Conservation (phyloP, 495 filamentous ascomycete genomes). For the Talaromyces trachyspermus region DNA sequence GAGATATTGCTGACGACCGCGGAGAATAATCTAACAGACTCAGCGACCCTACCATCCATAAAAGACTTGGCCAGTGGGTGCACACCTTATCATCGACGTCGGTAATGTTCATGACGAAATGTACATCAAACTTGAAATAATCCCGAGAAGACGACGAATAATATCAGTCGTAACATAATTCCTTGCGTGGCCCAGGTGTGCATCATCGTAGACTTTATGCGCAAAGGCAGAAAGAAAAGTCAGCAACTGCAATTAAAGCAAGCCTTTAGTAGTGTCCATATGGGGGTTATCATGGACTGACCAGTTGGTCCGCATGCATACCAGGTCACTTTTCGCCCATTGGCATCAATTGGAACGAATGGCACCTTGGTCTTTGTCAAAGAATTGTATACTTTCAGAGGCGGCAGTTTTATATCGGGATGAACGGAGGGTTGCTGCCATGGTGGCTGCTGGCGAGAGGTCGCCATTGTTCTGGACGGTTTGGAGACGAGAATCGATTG, state of each 20-base stretch:
- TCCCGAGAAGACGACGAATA: conserved; percentile 76
- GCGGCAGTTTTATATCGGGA: conserved; percentile 27
- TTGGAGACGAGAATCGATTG: not conserved
- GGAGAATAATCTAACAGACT: conserved; percentile 63
- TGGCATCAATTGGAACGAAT: conserved; percentile 66
- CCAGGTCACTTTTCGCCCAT: conserved; percentile 68
- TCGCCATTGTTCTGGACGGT: conserved; percentile 14
- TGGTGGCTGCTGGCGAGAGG: conserved; percentile 40
- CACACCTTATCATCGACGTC: conserved; percentile 86
- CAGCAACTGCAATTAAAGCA: not conserved
- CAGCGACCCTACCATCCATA: not conserved
- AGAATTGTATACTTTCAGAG: conserved; percentile 60
- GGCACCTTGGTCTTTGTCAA: conserved; percentile 63
- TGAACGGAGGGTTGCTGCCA: conserved; percentile 37
- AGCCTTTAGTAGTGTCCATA: too few relatives aligned
- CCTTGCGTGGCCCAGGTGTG: conserved; percentile 82
- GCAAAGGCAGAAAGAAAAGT: not conserved
- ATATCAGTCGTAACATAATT: conserved; percentile 97
- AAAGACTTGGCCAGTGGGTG: not conserved
- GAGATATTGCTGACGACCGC: conserved; percentile 70
- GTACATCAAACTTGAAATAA: conserved; percentile 79
- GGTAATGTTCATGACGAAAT: conserved; percentile 95
- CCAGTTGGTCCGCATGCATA: conserved; percentile 83
- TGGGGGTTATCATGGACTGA: not conserved
- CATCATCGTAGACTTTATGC: conserved; percentile 67